phyloP scores from a whole-genome alignment of 2,329 filamentous ascomycete species.

The Arthrobotrys musiformis region DNA sequence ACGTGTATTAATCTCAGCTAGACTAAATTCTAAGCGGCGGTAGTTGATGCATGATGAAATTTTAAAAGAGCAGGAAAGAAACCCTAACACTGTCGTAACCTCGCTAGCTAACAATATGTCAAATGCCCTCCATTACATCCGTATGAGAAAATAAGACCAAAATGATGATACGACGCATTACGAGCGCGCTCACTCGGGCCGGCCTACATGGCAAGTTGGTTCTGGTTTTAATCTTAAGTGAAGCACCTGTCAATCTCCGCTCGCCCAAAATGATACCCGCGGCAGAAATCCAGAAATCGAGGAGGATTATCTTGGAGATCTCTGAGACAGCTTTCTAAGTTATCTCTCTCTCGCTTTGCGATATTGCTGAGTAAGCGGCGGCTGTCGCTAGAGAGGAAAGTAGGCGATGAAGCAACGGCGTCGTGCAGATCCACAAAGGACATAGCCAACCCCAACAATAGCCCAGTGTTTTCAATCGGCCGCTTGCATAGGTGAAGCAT shows the following conservation, averaged over 20 bases:
- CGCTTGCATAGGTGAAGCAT: slow-evolving; percentile 37
- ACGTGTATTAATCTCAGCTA: too few relatives aligned
- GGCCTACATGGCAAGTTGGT: not conserved
- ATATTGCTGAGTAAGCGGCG: not conserved
- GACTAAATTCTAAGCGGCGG: too few relatives aligned
- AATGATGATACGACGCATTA: too few relatives aligned
- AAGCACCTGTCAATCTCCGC: slow-evolving; percentile 27
- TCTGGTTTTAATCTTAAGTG: not conserved
- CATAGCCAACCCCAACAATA: slow-evolving; percentile 26
- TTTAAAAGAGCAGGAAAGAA: too few relatives aligned
- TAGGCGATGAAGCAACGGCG: not conserved
- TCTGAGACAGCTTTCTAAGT: slow-evolving; percentile 15
- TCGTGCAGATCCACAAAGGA: slow-evolving; percentile 29
- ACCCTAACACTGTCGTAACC: too few relatives aligned
- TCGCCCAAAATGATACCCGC: slow-evolving; percentile 24
- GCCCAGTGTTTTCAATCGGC: slow-evolving; percentile 14
- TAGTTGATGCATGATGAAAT: too few relatives aligned
- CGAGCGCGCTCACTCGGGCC: too few relatives aligned
- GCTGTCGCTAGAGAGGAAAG: not conserved
- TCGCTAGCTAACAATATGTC: too few relatives aligned
- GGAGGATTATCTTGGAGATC: slow-evolving; percentile 18
- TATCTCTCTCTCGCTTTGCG: slow-evolving; percentile 15
- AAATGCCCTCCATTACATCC: too few relatives aligned
- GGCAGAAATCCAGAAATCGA: slow-evolving; percentile 29
- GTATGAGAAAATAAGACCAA: too few relatives aligned